phyloP scores from a whole-genome alignment of 2,329 filamentous ascomycete genomes.

The Pyrenophora teres region DNA sequence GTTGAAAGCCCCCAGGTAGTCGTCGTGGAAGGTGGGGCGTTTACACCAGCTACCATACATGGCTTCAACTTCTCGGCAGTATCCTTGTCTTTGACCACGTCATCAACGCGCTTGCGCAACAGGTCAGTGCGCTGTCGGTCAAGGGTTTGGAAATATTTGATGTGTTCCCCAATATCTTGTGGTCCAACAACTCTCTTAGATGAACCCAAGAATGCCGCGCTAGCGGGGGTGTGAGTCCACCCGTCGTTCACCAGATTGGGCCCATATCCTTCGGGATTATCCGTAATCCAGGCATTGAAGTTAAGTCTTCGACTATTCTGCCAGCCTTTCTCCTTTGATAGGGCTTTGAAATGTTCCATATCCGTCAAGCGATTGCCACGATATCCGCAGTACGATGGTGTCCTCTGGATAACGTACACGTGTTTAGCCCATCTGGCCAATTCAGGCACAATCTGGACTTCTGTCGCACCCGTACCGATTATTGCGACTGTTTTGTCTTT shows the following conservation, averaged over 20 bases:
- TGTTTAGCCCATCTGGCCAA: conserved; percentile 55
- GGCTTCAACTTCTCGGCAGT: conserved; percentile 61
- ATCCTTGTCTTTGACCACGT: conserved; percentile 54
- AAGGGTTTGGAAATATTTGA: not conserved
- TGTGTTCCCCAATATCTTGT: not conserved
- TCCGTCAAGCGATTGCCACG: conserved; percentile 29
- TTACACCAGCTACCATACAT: conserved; percentile 66
- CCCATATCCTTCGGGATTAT: conserved; percentile 13
- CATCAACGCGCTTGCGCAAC: not conserved
- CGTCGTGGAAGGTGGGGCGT: conserved; percentile 65
- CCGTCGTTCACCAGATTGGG: conserved; percentile 56
- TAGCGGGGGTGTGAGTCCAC: conserved; percentile 47
- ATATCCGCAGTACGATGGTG: conserved; percentile 52
- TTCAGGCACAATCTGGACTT: conserved; percentile 44
- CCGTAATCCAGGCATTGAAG: conserved; percentile 35
- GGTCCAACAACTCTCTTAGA: conserved; percentile 13
- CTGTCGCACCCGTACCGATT: conserved; percentile 42
- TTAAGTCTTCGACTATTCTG: conserved; percentile 54
- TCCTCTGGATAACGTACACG: conserved; percentile 62
- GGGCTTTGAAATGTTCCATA: conserved; percentile 12
- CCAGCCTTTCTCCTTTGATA: conserved; percentile 52
- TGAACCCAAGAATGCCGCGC: conserved; percentile 28
- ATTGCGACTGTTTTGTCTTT: conserved; percentile 41
- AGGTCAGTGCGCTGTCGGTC: not conserved
- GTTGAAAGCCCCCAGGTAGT: conserved; percentile 65